A percentile compares a stretch with the other conserved stretches of the same genome.
Conservation (phyloP, 306 rosid species). For the Malus sylvestris region DNA sequence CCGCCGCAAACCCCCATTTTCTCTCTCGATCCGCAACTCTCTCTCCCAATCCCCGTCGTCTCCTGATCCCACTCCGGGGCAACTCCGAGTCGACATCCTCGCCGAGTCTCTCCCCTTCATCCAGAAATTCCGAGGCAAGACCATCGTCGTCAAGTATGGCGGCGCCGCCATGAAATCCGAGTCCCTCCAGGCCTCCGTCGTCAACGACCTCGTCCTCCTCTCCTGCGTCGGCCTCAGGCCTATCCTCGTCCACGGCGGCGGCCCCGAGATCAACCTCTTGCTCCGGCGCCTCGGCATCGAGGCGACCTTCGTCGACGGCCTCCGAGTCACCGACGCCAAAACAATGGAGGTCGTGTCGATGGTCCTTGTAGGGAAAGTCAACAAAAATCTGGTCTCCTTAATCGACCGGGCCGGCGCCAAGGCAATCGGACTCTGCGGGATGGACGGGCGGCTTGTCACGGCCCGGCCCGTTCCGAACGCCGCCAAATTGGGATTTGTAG, state of each 20-base stretch:
- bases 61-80: conserved; percentile 32
- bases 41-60: conserved; percentile 3
- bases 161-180: conserved; percentile 94
- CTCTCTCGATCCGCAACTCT: conserved; percentile 23
- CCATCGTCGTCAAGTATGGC: conserved; percentile 87
- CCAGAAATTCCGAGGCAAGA: conserved; percentile 86
- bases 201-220: conserved; percentile 89
- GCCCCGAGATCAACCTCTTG: conserved; percentile 90
- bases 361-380: conserved; percentile 88
- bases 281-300: conserved; percentile 76
- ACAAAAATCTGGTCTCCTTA: conserved; percentile 65
- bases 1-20: conserved; percentile 1
- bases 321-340: conserved; percentile 72
- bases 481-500: conserved; percentile 65
- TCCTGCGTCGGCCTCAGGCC: conserved; percentile 86
- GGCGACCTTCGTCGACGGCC: conserved; percentile 78
- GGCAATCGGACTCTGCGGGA: conserved; percentile 81
- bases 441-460: conserved; percentile 66
- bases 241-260: conserved; percentile 87
- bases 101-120: conserved; percentile 92
- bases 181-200: conserved; percentile 73
- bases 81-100: conserved; percentile 86
- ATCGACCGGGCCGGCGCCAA: conserved; percentile 76
- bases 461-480: conserved; percentile 76
- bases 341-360: conserved; percentile 96